Evolutionary conservation across 2,329 filamentous ascomycete species (phyloP).

Genomic region (Hymenoscyphus fructigenus): DNA sequence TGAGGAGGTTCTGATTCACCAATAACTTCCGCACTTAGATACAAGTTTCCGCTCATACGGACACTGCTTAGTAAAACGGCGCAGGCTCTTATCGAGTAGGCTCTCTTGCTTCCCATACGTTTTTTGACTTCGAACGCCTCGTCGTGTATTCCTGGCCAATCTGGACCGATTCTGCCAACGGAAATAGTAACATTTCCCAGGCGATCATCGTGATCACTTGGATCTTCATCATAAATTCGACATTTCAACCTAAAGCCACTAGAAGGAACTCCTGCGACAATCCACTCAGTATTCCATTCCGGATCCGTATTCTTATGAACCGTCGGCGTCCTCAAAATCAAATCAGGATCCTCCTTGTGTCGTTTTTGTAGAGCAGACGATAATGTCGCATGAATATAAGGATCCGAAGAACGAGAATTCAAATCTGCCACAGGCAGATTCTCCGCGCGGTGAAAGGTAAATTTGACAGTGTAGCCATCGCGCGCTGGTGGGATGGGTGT

Average conservation of each 20-base stretch:
- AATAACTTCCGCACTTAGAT: slow-evolving; percentile 74
- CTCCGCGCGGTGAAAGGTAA: slow-evolving; percentile 77
- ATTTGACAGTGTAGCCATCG: slow-evolving; percentile 78
- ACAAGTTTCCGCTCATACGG: slow-evolving; percentile 69
- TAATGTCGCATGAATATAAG: slow-evolving; percentile 77
- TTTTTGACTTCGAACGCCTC: slow-evolving; percentile 73
- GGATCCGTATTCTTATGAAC: slow-evolving; percentile 71
- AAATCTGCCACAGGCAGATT: slow-evolving; percentile 85
- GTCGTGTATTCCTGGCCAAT: slow-evolving; percentile 68
- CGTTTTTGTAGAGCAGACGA: slow-evolving; percentile 64
- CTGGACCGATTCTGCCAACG: slow-evolving; percentile 57
- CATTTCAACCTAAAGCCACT: slow-evolving; percentile 83
- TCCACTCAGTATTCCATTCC: slow-evolving; percentile 81
- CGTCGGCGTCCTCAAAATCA: slow-evolving; percentile 75
- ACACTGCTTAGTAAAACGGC: slow-evolving; percentile 60
- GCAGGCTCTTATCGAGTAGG: slow-evolving; percentile 72
- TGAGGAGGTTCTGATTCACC: slow-evolving; percentile 69
- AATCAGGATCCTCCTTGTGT: slow-evolving; percentile 81
- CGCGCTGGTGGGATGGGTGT: slow-evolving; percentile 75
- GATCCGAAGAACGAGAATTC: slow-evolving; percentile 75
- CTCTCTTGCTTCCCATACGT: slow-evolving; percentile 81
- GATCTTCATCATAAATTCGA: slow-evolving; percentile 86
- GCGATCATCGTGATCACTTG: slow-evolving; percentile 79
- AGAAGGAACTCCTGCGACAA: slow-evolving; percentile 80
- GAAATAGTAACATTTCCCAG: slow-evolving; percentile 81